Base-by-base conservation (phyloP, 2,329 filamentous ascomycete genomes). In the Talaromyces albobiverticillius region DNA sequence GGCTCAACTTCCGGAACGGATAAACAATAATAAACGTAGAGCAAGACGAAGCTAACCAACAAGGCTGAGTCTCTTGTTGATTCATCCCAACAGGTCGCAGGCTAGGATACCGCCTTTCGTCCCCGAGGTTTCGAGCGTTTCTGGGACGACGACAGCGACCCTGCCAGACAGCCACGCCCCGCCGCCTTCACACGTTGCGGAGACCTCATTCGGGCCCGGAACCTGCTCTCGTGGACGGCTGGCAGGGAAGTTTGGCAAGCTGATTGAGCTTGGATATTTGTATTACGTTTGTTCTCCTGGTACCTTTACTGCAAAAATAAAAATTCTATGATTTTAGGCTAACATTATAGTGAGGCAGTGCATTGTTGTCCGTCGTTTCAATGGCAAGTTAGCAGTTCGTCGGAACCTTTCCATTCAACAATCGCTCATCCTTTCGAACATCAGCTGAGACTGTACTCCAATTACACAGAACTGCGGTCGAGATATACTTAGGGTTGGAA, bases 141-240 rank as follows among this genome's bases (percentile, higher is more conserved):
- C 65, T 70, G 60, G 59, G 67, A 70, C 65, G 65, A 69, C 67
- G 61, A 64, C 68, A 64, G 68, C 67, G 61, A 63, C 60, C 57
- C 61, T 61, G 54, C 57, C 51, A 61, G 63, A 63, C 57, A 62
- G 56, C 57, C 47, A 61, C 46, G 57, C 58, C 59, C 60, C 54
- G 57, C 59, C 57, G 25, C 40, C 62, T 57, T 59, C 61, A 56
- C 29, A 36, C 18, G 23, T 53, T 25, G 36, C 26, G 32, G 50
- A 49, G 41, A 26, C 23, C 26, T 26, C 32, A 20, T 42, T n/a
- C 20, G 23, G 32, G 40, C 26, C 31, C 34, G 45, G 38, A 29
- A 36, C 43, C 34, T 42, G 22, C 45, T 18, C 53, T 50, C 38
- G 50, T 53, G 51, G 34, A 41, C 53, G 51, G 31, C 55, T 57